A percentile compares a stretch with the other conserved stretches of the same genome.
phyloP scores from a whole-genome alignment of 2,329 filamentous ascomycete species.

The Ustulina deusta region DNA sequence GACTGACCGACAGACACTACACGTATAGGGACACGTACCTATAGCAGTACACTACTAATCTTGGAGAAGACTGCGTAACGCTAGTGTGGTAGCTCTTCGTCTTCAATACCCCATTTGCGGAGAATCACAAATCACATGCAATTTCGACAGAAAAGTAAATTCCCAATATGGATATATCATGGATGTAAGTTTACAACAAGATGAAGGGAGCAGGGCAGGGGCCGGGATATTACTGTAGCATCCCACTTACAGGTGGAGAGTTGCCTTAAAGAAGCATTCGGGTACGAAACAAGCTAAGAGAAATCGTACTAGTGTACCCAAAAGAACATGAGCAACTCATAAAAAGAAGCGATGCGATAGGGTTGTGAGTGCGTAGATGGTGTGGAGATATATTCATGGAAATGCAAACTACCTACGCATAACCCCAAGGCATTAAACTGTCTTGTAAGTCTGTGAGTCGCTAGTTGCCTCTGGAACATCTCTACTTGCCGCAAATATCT shows the following conservation, averaged over 20 bases:
- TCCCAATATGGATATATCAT: constrained; percentile 14
- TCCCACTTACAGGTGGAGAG: neutral
- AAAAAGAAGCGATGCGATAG: neutral
- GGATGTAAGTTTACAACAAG: neutral
- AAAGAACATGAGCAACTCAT: neutral
- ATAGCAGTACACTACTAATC: constrained; percentile 9
- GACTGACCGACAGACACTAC: constrained; percentile 23
- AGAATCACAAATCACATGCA: constrained; percentile 30
- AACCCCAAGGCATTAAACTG: neutral
- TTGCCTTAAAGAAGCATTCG: neutral
- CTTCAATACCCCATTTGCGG: constrained; percentile 36
- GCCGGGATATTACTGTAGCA: constrained; percentile 15
- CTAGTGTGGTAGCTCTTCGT: constrained; percentile 29
- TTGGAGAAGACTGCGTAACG: constrained; percentile 10
- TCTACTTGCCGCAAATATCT: neutral
- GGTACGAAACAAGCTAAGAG: constrained; percentile 1
- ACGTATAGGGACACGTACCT: constrained; percentile 14
- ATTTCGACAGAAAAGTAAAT: constrained; percentile 3
- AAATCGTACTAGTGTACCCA: neutral
- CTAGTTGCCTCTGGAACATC: neutral
- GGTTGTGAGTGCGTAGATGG: neutral
- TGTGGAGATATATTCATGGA: neutral
- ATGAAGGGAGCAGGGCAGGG: constrained; percentile 1
- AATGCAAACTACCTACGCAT: neutral
- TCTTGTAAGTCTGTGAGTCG: neutral